Conservation (phyloP, 139 green algal genomes). For the Tetradesmus lagerheimii region DNA sequence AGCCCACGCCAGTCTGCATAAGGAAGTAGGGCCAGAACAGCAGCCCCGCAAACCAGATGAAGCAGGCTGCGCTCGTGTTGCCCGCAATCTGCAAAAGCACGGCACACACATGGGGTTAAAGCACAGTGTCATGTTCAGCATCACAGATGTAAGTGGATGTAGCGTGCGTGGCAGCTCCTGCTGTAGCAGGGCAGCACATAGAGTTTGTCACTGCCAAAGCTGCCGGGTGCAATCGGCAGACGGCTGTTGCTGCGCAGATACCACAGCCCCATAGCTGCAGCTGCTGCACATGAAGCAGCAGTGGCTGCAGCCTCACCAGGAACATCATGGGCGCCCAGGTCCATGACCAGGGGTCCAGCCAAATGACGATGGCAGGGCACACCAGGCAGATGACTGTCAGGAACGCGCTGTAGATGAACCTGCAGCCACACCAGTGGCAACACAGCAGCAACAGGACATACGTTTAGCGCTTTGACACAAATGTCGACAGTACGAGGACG, state of each 20-base stretch:
- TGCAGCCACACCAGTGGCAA: background rate
- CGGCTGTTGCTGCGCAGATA: no score
- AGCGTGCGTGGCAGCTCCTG: background rate
- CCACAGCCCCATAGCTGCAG: no score
- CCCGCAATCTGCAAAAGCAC: constrained; percentile 22
- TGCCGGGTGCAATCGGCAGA: no score
- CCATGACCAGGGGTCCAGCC: constrained; percentile 49
- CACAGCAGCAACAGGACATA: background rate
- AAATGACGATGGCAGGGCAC: constrained; percentile 46
- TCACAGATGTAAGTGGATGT: no score
- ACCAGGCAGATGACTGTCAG: constrained; percentile 48
- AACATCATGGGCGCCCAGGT: constrained; percentile 31
- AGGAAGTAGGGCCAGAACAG: constrained; percentile 51
- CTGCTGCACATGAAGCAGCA: background rate
- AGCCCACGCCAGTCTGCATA: constrained; percentile 44
- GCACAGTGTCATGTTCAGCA: background rate
- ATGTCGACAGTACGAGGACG: no score
- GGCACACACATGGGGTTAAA: background rate
- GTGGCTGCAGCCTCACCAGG: constrained; percentile 4
- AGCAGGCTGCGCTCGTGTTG: constrained; percentile 22
- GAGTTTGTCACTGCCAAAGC: no score
- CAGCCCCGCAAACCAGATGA: constrained; percentile 44
- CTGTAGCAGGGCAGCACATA: background rate
- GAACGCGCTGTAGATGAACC: constrained; percentile 51
- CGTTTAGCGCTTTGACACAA: no score